phyloP scores from a whole-genome alignment of 805 yeast species.

The Starmerella cellae region DNA sequence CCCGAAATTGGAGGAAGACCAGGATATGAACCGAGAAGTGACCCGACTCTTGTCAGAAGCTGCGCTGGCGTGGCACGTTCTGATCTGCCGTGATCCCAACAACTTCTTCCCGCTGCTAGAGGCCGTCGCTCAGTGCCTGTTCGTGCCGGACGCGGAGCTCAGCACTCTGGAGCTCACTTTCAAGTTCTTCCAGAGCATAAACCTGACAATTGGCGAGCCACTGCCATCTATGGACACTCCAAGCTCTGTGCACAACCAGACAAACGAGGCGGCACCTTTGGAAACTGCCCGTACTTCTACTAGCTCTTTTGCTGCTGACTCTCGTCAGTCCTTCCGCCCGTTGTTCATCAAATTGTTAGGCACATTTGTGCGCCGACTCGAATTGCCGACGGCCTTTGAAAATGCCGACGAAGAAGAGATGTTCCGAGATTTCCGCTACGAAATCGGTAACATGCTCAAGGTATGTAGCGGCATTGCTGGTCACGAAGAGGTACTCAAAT shows the following conservation, averaged over 20 bases:
- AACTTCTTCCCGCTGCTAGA: slow-evolving; percentile 62
- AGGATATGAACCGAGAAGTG: slow-evolving; percentile 20
- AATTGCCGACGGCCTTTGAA: slow-evolving; percentile 58
- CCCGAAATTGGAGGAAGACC: slow-evolving; percentile 14
- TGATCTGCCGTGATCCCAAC: slow-evolving; percentile 59
- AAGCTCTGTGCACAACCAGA: slow-evolving; percentile 40
- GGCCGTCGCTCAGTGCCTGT: slow-evolving; percentile 55
- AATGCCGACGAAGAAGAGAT: slow-evolving; percentile 80
- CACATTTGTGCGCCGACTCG: slow-evolving; percentile 53
- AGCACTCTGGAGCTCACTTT: slow-evolving; percentile 85
- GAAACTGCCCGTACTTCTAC: slow-evolving; percentile 1
- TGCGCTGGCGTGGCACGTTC: slow-evolving; percentile 89
- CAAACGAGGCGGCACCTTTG: slow-evolving; percentile 31
- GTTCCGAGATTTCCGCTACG: slow-evolving; percentile 86
- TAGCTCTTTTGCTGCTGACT: slow-evolving; percentile 16
- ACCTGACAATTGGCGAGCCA: slow-evolving; percentile 44
- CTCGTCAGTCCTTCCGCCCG: slow-evolving; percentile 39
- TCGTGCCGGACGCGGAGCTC: slow-evolving; percentile 57
- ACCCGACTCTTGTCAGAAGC: slow-evolving; percentile 69
- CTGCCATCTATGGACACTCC: slow-evolving; percentile 9
- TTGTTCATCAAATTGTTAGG: slow-evolving; percentile 46
- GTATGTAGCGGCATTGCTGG: slow-evolving; percentile 91
- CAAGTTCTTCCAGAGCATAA: slow-evolving; percentile 78
- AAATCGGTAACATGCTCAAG: slow-evolving; percentile 94
- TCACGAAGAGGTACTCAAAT: slow-evolving; percentile 44